A percentile compares a stretch with the other conserved stretches of the same genome.
Conservation (phyloP, 2,329 filamentous ascomycete genomes). For the Aspergillus phoenicis region DNA sequence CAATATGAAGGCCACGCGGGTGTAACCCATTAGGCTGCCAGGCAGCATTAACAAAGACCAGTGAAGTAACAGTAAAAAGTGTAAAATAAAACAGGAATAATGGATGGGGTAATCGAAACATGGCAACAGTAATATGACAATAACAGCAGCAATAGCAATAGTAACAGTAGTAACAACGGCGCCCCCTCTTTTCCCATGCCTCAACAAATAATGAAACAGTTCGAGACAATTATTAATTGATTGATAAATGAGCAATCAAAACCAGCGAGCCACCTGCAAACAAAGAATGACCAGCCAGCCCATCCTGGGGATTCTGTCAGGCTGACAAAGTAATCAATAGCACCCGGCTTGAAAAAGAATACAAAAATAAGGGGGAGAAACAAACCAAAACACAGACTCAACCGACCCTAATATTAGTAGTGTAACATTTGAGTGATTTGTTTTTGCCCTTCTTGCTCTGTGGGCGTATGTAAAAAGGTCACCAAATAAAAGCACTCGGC, state of each 20-base stretch:
- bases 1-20: neutral
- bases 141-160: too few species aligned
- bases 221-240: too few species aligned
- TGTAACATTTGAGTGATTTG: conserved; percentile 7
- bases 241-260: too few species aligned
- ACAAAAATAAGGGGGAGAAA: neutral
- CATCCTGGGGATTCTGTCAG: too few species aligned
- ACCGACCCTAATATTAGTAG: conserved; percentile 14
- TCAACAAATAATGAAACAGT: too few species aligned
- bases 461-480: neutral
- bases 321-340: too few species aligned
- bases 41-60: neutral
- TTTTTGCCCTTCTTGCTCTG: neutral
- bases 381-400: neutral
- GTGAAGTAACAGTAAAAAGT: neutral
- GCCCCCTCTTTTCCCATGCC: too few species aligned
- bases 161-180: too few species aligned
- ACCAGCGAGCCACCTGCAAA: too few species aligned
- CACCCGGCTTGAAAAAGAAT: neutral
- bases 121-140: neutral
- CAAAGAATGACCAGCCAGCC: too few species aligned
- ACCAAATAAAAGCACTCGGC: neutral
- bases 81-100: too few species aligned
- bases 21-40: neutral
- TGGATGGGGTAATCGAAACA: neutral